Evolutionary conservation across 108 stramenopile genomes (phyloP).

Genomic region (Fistulifera solaris): DNA sequence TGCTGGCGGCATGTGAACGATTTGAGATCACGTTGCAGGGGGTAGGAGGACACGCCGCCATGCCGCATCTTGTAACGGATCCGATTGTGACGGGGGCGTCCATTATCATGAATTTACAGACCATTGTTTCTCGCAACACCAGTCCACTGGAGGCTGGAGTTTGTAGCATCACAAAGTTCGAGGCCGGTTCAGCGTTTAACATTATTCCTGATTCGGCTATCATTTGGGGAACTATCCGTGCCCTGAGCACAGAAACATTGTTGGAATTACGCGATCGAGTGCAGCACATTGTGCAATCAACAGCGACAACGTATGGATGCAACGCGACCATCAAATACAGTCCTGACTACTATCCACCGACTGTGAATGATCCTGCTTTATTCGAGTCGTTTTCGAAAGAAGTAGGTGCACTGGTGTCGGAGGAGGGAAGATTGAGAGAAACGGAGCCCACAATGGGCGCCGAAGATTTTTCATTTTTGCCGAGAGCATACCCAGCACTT

Average conservation of each 20-base stretch:
- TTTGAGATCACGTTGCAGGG: conserved; percentile 78
- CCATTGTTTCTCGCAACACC: conserved; percentile 60
- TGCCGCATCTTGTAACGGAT: conserved; percentile 79
- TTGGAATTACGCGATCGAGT: conserved; percentile 43
- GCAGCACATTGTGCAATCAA: conserved; percentile 41
- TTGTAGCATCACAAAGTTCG: conserved; percentile 49
- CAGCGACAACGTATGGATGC: conserved; percentile 67
- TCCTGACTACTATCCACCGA: conserved; percentile 81
- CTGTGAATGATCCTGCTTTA: conserved; percentile 69
- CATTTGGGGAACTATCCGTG: conserved; percentile 78
- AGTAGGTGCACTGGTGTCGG: conserved; percentile 58
- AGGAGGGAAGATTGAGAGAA: conserved; percentile 21
- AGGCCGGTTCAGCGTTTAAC: conserved; percentile 72
- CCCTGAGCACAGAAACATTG: conserved; percentile 64
- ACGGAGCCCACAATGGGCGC: conserved; percentile 87
- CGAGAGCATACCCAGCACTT: conserved; percentile 61
- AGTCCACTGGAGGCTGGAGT: conserved; percentile 77
- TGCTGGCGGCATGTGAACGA: conserved; percentile 73
- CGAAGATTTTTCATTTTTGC: conserved; percentile 88
- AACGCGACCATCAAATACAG: conserved; percentile 48
- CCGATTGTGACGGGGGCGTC: conserved; percentile 77
- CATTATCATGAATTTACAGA: conserved; percentile 79
- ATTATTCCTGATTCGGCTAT: conserved; percentile 60
- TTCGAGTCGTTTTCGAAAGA: conserved; percentile 49
- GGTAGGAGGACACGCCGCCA: conserved; percentile 90